Evolutionary conservation across 192 early-diverging fungal species (phyloP).

Genomic region (Linderina pennispora): DNA sequence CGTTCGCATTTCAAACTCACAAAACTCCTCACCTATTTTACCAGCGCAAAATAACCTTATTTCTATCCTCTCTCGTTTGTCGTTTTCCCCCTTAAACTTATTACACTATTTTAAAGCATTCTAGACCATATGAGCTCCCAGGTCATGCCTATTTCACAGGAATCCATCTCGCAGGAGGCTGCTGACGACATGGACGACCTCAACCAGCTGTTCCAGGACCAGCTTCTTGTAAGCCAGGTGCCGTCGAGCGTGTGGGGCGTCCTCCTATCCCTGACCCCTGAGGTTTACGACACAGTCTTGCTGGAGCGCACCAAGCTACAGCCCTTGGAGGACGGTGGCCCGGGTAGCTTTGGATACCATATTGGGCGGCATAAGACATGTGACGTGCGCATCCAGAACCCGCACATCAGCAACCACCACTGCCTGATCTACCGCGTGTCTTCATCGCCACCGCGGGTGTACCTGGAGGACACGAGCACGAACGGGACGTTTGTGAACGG

Average conservation of each 20-base stretch:
- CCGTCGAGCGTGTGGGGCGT: constrained; percentile 47
- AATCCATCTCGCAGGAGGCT: not conserved
- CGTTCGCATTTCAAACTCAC: too few relatives aligned
- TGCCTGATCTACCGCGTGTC: constrained; percentile 47
- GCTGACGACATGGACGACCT: constrained; percentile 29
- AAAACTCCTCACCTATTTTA: too few relatives aligned
- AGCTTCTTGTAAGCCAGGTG: constrained; percentile 43
- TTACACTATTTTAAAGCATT: too few relatives aligned
- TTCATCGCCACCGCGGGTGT: constrained; percentile 15
- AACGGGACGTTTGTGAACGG: constrained; percentile 71
- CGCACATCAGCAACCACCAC: constrained; percentile 49
- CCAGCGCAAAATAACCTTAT: too few relatives aligned
- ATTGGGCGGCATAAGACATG: constrained; percentile 48
- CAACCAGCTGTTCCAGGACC: constrained; percentile 41
- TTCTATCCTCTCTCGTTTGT: too few relatives aligned
- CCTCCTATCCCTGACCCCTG: constrained; percentile 43
- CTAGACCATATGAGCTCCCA: too few relatives aligned
- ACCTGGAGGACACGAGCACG: constrained; percentile 52
- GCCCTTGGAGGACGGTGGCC: not conserved
- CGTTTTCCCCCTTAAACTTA: too few relatives aligned
- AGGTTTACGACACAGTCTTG: constrained; percentile 38
- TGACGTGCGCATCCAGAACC: constrained; percentile 42
- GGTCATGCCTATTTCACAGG: too few relatives aligned
- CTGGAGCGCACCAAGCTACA: constrained; percentile 32
- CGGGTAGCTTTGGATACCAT: constrained; percentile 28